Evolutionary conservation across 345 rosid species (phyloP).

Genomic region (Lepidium africanum): DNA sequence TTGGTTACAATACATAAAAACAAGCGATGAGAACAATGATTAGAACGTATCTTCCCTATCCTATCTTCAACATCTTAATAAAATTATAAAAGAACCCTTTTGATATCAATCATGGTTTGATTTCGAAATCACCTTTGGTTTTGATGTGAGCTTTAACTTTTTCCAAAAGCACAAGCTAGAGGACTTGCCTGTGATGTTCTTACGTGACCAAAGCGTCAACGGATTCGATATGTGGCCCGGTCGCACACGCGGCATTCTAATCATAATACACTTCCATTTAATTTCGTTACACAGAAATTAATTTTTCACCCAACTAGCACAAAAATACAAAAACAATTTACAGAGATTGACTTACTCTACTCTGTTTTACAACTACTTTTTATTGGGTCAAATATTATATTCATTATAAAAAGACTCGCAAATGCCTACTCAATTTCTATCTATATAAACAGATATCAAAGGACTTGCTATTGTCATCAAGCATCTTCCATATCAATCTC

Average conservation of each 20-base stretch:
- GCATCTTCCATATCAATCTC: background rate
- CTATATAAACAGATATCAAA: background rate
- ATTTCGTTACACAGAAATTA: background rate
- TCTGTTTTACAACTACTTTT: background rate
- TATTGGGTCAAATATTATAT: background rate
- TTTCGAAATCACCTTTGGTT: background rate
- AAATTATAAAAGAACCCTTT: too few species aligned
- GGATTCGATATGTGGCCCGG: background rate
- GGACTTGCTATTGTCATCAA: constrained; percentile 1
- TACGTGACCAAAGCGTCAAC: background rate
- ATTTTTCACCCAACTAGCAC: background rate
- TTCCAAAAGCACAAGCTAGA: background rate
- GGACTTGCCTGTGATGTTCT: constrained; percentile 10
- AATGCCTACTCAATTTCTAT: background rate
- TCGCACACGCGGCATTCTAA: background rate
- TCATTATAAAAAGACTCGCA: background rate
- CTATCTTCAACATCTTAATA: too few species aligned
- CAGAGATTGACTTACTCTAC: background rate
- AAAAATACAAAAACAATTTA: background rate
- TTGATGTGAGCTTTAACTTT: background rate
- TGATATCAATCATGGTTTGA: background rate
- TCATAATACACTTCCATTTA: background rate
- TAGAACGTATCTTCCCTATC: too few species aligned
- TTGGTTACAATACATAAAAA: too few species aligned
- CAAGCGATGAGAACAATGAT: too few species aligned